A percentile compares a stretch with the other conserved stretches of the same genome.
Evolutionary conservation across 345 rosid genomes (phyloP).

Genomic region (Eucalyptus marginata): DNA sequence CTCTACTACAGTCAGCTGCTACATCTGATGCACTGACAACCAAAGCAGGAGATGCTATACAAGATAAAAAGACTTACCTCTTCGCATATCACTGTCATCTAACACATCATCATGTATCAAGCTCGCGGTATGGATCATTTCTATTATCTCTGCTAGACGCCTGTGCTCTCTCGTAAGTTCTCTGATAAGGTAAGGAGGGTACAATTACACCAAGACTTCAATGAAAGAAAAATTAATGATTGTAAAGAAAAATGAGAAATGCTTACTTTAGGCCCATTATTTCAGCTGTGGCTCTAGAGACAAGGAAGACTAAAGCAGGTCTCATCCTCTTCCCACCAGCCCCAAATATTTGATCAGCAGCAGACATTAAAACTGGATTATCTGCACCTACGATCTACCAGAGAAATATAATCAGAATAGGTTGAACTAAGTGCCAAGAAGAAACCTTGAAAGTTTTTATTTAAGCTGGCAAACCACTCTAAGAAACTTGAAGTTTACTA

Average conservation of each 20-base stretch:
- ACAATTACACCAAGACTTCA: neutral
- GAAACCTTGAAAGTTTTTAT: neutral
- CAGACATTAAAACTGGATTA: slow-evolving; percentile 87
- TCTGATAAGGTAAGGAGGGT: slow-evolving; percentile 19
- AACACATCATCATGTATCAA: slow-evolving; percentile 94
- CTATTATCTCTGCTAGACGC: slow-evolving; percentile 93
- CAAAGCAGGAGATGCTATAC: neutral
- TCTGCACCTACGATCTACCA: slow-evolving; percentile 95
- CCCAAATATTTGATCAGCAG: slow-evolving; percentile 93
- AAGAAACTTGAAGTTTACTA: neutral
- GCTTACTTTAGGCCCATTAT: slow-evolving; percentile 60
- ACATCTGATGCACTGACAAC: neutral
- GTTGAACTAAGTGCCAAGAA: neutral
- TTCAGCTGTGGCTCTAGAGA: slow-evolving; percentile 89
- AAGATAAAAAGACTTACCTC: slow-evolving; percentile 32
- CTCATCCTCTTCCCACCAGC: slow-evolving; percentile 99
- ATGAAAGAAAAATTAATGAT: neutral
- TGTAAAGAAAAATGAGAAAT: neutral
- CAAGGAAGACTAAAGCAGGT: slow-evolving; percentile 90
- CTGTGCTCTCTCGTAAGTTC: slow-evolving; percentile 74
- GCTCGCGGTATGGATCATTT: slow-evolving; percentile 98
- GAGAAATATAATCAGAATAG: slow-evolving; percentile 14
- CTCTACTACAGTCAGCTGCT: neutral
- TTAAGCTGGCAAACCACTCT: neutral
- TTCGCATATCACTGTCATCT: slow-evolving; percentile 88